phyloP scores from a whole-genome alignment of 1,139 yeast species.

The Diutina catenulata region DNA sequence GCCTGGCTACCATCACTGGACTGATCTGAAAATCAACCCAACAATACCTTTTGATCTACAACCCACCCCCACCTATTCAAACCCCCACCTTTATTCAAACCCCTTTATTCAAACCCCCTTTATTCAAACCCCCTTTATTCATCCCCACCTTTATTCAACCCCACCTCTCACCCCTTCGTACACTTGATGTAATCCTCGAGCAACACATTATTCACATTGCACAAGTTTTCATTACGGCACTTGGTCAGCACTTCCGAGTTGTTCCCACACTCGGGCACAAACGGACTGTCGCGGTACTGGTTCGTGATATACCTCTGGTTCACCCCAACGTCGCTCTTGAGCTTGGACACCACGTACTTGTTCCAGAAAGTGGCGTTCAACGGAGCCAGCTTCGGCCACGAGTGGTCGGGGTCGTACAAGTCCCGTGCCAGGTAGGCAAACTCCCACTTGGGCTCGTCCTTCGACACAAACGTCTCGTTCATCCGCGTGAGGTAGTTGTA shows the following conservation, averaged over 20 bases:
- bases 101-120: too few relatives aligned
- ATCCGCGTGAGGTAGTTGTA: slow-evolving; percentile 43
- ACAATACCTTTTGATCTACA: too few relatives aligned
- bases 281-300: slow-evolving; percentile 44
- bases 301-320: slow-evolving; percentile 36
- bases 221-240: slow-evolving; percentile 33
- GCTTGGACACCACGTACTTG: slow-evolving; percentile 21
- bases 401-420: slow-evolving; percentile 28
- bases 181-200: background rate
- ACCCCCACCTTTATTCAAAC: too few relatives aligned
- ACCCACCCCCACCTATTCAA: too few relatives aligned
- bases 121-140: too few relatives aligned
- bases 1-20: too few relatives aligned
- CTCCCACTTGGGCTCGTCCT: slow-evolving; percentile 42
- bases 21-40: too few relatives aligned
- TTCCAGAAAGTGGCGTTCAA: slow-evolving; percentile 54
- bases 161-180: too few relatives aligned
- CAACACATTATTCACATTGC: slow-evolving; percentile 14
- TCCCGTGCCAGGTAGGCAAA: slow-evolving; percentile 46
- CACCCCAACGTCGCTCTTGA: slow-evolving; percentile 23
- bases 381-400: slow-evolving; percentile 42
- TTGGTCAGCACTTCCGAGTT: slow-evolving; percentile 16
- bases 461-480: slow-evolving; percentile 38
- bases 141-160: too few relatives aligned
- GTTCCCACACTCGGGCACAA: slow-evolving; percentile 30